Evolutionary conservation across 306 rosid genomes (phyloP).

Genomic region (Citrullus colocynthis): DNA sequence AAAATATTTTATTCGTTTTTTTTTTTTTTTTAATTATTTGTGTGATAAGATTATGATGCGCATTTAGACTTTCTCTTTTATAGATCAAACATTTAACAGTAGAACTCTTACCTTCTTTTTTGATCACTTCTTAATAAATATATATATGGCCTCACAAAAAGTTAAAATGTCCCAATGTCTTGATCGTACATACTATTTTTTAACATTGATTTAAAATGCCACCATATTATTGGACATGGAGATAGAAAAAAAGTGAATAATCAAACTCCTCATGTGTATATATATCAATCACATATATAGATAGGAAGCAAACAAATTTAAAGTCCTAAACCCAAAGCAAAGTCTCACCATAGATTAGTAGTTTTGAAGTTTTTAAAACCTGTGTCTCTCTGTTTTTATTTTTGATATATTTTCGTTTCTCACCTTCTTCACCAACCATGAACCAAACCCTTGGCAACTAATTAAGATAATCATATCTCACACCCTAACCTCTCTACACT

Average conservation of each 20-base stretch:
- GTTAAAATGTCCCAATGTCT: not conserved
- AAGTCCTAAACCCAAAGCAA: not conserved
- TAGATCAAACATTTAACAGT: no score
- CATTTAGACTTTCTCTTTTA: no score
- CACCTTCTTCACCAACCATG: constrained; percentile 9
- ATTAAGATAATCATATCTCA: not conserved
- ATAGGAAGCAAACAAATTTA: not conserved
- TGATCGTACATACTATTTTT: not conserved
- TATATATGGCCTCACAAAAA: no score
- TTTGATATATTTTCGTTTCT: not conserved
- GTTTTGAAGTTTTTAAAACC: not conserved
- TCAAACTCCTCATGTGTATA: not conserved
- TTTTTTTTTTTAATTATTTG: no score
- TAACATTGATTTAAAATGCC: not conserved
- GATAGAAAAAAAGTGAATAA: not conserved
- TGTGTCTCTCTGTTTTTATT: not conserved
- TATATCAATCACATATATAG: not conserved
- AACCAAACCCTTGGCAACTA: not conserved
- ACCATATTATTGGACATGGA: not conserved
- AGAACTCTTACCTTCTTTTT: no score
- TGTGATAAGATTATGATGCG: no score
- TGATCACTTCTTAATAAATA: no score
- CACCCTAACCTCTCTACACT: no score
- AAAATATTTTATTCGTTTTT: no score
- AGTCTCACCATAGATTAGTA: not conserved